Percentiles rank a stretch among this genome's conserved stretches.
phyloP scores from a whole-genome alignment of 257 asterid species.

The Solanum dulcamara region DNA sequence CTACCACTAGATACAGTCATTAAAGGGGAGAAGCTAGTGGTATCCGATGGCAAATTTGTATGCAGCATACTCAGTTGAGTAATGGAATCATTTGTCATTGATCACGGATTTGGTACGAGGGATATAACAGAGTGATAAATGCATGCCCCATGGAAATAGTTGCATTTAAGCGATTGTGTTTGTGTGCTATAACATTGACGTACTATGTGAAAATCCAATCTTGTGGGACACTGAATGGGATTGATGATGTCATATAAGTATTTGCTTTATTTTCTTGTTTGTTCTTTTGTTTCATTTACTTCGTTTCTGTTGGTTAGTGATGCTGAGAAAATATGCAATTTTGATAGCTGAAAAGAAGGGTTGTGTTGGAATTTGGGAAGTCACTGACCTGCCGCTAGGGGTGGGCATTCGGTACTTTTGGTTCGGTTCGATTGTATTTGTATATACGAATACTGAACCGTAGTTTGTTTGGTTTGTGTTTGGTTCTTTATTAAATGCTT shows the following conservation, averaged over 20 bases:
- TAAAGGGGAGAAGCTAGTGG: slow-evolving; percentile 54
- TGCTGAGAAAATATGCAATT: neutral
- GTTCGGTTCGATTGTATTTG: neutral
- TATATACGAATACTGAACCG: neutral
- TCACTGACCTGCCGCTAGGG: neutral
- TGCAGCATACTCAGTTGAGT: slow-evolving; percentile 40
- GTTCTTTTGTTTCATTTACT: neutral
- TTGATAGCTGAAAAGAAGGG: neutral
- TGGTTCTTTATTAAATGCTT: no score
- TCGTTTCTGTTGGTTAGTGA: neutral
- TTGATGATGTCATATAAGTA: neutral
- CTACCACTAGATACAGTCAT: slow-evolving; percentile 56
- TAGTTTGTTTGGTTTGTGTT: neutral
- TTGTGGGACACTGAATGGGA: neutral
- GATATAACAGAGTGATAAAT: neutral
- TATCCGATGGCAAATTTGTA: slow-evolving; percentile 34
- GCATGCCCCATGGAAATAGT: neutral
- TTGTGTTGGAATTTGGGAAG: neutral
- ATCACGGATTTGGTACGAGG: neutral
- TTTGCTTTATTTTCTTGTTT: neutral
- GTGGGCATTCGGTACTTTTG: neutral
- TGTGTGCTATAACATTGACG: neutral
- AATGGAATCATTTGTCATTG: neutral
- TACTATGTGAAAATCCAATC: neutral
- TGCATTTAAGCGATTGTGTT: neutral